Percentiles rank a stretch among this genome's conserved stretches.
phyloP scores from a whole-genome alignment of 805 yeast species.

The Groenewaldozyma tartarivorans region DNA sequence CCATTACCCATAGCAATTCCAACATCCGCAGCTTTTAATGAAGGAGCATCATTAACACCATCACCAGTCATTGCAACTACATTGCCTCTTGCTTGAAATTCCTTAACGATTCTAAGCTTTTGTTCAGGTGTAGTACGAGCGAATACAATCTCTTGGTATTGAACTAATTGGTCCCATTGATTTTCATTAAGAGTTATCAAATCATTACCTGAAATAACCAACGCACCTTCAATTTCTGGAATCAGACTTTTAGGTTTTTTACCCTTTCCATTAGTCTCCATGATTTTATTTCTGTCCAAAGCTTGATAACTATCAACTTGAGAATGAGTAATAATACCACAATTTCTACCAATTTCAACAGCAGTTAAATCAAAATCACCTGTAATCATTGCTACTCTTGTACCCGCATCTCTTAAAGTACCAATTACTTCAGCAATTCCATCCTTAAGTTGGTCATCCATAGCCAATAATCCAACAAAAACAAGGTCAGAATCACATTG shows the following conservation, averaged over 20 bases:
- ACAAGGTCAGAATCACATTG: conserved; percentile 36
- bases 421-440: conserved; percentile 67
- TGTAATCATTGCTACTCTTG: conserved; percentile 94
- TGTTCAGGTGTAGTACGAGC: conserved; percentile 40
- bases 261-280: neutral
- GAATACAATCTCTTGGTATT: conserved; percentile 34
- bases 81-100: conserved; percentile 64
- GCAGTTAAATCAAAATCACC: conserved; percentile 49
- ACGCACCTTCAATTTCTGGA: neutral
- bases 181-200: conserved; percentile 19
- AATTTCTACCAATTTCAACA: conserved; percentile 37
- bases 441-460: conserved; percentile 95
- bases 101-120: conserved; percentile 39
- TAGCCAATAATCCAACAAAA: conserved; percentile 79
- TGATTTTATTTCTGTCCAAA: neutral
- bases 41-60: conserved; percentile 99
- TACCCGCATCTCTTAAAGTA: conserved; percentile 76
- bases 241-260: neutral
- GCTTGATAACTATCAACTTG: neutral
- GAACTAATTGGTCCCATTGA: conserved; percentile 35
- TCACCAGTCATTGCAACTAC: conserved; percentile 99
- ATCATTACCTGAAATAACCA: conserved; percentile 11
- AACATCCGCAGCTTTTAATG: conserved; percentile 87
- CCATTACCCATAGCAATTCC: conserved; percentile 63
- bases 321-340: conserved; percentile 39